phyloP scores from a whole-genome alignment of 352 stramenopile genomes.

The Globisporangium sylvaticum region DNA sequence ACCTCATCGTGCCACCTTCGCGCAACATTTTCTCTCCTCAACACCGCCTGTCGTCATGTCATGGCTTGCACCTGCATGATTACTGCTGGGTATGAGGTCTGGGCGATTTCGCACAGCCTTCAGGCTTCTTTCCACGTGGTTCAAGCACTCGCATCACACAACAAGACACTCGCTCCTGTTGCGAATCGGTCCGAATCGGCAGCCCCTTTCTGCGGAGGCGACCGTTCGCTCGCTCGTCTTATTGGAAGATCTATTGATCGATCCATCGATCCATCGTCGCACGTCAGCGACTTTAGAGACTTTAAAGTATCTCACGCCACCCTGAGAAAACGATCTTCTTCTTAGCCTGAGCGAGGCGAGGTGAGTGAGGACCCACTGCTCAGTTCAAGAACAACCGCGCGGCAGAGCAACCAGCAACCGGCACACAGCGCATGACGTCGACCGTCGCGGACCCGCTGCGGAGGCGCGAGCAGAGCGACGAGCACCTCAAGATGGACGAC shows the following conservation, averaged over 20 bases:
- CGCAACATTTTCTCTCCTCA: neutral
- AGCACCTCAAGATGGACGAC: neutral
- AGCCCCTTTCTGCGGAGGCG: neutral
- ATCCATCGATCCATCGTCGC: neutral
- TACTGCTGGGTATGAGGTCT: neutral
- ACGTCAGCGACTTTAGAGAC: neutral
- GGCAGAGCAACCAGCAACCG: neutral
- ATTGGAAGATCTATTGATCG: neutral
- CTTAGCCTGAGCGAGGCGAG: neutral
- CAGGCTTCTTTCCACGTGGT: neutral
- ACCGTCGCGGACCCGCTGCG: conserved; percentile 2
- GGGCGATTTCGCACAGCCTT: neutral
- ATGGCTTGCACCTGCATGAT: neutral
- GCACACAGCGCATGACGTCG: conserved; percentile 3
- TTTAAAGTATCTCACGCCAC: neutral
- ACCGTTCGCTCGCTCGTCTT: neutral
- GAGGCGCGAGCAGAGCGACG: neutral
- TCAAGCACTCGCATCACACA: neutral
- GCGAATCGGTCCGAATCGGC: too few relatives aligned
- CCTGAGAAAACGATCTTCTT: neutral
- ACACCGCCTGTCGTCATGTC: neutral
- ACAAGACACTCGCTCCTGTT: neutral
- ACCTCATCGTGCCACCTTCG: neutral
- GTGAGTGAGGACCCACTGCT: neutral
- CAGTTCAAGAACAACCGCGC: neutral